Conservation (phyloP, 1,284 basidiomycete genomes). For the Ganoderma resinaceum region DNA sequence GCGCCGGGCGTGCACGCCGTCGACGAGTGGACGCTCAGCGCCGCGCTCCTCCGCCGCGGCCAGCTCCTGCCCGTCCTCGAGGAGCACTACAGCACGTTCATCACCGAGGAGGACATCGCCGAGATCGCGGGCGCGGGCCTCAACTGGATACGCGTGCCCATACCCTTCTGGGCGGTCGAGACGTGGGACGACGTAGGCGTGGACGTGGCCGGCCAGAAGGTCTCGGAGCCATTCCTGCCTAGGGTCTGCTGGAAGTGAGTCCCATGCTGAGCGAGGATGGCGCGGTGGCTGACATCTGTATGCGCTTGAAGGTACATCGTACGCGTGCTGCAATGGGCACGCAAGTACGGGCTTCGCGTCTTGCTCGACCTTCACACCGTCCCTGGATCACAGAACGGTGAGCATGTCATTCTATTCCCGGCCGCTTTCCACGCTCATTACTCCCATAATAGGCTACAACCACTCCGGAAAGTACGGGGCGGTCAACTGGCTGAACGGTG, state of each 20-base stretch:
- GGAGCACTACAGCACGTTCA: slow-evolving; percentile 65
- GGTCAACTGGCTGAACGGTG: slow-evolving; percentile 66
- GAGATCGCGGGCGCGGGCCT: slow-evolving; percentile 60
- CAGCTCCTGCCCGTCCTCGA: slow-evolving; percentile 39
- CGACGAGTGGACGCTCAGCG: slow-evolving; percentile 67
- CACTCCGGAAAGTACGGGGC: slow-evolving; percentile 56
- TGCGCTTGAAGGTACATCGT: slow-evolving; percentile 66
- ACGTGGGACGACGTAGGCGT: slow-evolving; percentile 51
- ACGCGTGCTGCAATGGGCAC: slow-evolving; percentile 79
- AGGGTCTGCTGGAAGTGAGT: slow-evolving; percentile 45
- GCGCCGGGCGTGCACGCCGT: slow-evolving; percentile 53
- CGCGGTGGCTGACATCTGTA: slow-evolving; percentile 23
- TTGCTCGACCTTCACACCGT: slow-evolving; percentile 86
- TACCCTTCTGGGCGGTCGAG: slow-evolving; percentile 85
- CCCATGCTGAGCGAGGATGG: no score
- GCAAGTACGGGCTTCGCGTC: slow-evolving; percentile 90
- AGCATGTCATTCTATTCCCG: slow-evolving; percentile 21
- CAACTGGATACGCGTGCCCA: slow-evolving; percentile 79
- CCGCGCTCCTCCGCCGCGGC: slow-evolving; percentile 48
- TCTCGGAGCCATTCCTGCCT: slow-evolving; percentile 44
- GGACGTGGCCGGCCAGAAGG: slow-evolving; percentile 32
- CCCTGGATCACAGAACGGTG: slow-evolving; percentile 82
- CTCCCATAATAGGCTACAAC: slow-evolving; percentile 49
- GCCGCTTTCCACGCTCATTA: not conserved
- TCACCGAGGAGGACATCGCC: slow-evolving; percentile 45